Percentiles rank a stretch among this genome's conserved stretches.
These are phyloP conservation scores for Xylaria sp. DNA, from an alignment of 2,329 filamentous ascomycete genomes.

Conservation along the genomic window DNA sequence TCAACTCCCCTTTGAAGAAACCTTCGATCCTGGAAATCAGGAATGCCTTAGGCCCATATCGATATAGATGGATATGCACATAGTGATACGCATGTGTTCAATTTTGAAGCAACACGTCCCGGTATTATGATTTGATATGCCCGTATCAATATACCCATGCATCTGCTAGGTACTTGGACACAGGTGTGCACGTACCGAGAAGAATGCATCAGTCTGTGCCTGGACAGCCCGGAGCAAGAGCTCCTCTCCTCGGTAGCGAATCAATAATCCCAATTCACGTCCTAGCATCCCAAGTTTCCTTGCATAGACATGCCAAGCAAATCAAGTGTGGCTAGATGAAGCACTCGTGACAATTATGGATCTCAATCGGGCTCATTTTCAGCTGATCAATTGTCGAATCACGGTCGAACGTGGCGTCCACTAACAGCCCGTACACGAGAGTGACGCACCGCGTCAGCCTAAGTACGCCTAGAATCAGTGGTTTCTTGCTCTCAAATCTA, in stretches of 20 bases:
- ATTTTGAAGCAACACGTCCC: too few relatives aligned
- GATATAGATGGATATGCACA: neutral
- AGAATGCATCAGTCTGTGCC: too few relatives aligned
- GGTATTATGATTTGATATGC: too few relatives aligned
- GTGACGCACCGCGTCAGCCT: neutral
- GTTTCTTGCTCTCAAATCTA: neutral
- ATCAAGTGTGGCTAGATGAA: neutral
- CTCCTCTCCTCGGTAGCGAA: constrained; percentile 13
- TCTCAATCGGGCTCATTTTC: constrained; percentile 1
- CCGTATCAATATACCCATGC: too few relatives aligned
- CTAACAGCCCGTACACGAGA: neutral
- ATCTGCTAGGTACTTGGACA: too few relatives aligned
- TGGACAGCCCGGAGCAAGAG: constrained; percentile 16
- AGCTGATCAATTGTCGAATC: constrained; percentile 7
- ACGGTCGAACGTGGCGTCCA: neutral
- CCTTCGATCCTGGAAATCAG: neutral
- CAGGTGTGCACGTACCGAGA: too few relatives aligned
- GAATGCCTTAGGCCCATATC: too few relatives aligned
- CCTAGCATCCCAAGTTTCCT: neutral
- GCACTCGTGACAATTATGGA: constrained; percentile 13
- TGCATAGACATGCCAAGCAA: neutral
- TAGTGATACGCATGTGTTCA: too few relatives aligned
- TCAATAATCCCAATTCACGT: neutral
- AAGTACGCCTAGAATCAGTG: neutral
- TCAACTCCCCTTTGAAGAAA: neutral